Base-by-base conservation (phyloP, 345 rosid species). In the Citrus australasica region DNA sequence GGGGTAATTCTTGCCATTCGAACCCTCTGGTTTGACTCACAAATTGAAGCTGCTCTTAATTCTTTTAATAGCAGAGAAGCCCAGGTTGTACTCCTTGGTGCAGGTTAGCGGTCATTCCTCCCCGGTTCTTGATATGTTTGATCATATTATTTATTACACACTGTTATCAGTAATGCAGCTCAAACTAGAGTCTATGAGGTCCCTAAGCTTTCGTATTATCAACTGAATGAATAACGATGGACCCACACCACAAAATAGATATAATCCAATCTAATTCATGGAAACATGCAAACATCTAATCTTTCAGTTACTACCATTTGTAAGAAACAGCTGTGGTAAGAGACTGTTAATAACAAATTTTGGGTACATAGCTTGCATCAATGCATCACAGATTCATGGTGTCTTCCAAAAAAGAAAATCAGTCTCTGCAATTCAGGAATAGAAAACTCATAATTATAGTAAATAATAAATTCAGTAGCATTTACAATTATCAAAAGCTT, bases 1-100 rank as follows among this genome's bases (percentile, higher is more conserved):
- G 95, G 98, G 30, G 95, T 93, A 67, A 91, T 95, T 68, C 93
- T 93, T 22, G 97, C 98, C 0, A 90, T 95, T 67, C 85, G 97
- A 82, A 93, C 95, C 14, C 93, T 95, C 69, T 95, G 98, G 98
- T 93, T 95, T 67, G 98, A 95, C 76, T 84, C 97, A 6, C 90
- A 85, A 79, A 82, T 93, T 28, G 93, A 95, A 83, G 95, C 92
- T 77, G 95, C 92, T 76, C 62, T 95, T 6, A 80, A 76, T 74
- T 92, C 93, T 78, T 90, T 86, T 78, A 35, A 66, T 5, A 82
- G 76, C 8, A 85, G 81, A 53, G 91, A 82, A 30, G 62, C 95
- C 2, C 98, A 93, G 74, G 92, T 93, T 56, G 98, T 95, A 72
- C 92, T 95, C 79, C 97, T 95, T 27, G 97, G 98, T 68, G 97